Evolutionary conservation across 805 yeast genomes (phyloP).

Genomic region (Starmerella bacillaris): DNA sequence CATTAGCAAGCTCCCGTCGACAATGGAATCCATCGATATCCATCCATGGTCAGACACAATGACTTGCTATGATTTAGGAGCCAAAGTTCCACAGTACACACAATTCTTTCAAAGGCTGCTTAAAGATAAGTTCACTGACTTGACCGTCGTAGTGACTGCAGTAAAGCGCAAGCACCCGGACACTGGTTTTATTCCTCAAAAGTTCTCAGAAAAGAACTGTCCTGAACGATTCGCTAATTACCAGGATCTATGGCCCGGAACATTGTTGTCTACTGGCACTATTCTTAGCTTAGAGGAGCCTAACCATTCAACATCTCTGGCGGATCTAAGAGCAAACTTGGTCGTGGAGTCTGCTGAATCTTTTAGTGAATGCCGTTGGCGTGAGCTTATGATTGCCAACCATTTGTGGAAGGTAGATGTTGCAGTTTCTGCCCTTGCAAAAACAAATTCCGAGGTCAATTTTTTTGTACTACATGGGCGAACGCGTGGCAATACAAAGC

Average conservation of each 20-base stretch:
- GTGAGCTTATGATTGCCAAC: constrained; percentile 14
- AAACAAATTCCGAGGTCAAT: constrained; percentile 16
- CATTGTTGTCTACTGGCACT: constrained; percentile 19
- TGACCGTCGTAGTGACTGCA: constrained; percentile 16
- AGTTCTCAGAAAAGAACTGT: constrained; percentile 6
- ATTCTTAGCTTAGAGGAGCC: constrained; percentile 16
- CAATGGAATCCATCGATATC: constrained; percentile 6
- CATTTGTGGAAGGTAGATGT: constrained; percentile 18
- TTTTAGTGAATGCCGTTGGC: constrained; percentile 24
- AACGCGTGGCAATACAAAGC: constrained; percentile 8
- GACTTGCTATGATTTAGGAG: constrained; percentile 16
- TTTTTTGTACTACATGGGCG: not conserved
- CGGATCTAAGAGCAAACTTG: constrained; percentile 23
- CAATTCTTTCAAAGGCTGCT: constrained; percentile 8
- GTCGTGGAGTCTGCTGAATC: constrained; percentile 20
- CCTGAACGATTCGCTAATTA: constrained; percentile 14
- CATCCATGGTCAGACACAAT: constrained; percentile 20
- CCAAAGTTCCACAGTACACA: constrained; percentile 9
- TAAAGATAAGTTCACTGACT: constrained; percentile 4
- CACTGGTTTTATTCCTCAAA: constrained; percentile 1
- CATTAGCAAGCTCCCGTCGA: constrained; percentile 3
- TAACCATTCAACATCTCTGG: constrained; percentile 10
- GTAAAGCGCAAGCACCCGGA: constrained; percentile 13
- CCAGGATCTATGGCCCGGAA: constrained; percentile 22
- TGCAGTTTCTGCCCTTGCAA: constrained; percentile 21